Percentiles rank a stretch among this genome's conserved stretches.
phyloP scores from a whole-genome alignment of 352 stramenopile genomes.

The Phytophthora colocasiae region DNA sequence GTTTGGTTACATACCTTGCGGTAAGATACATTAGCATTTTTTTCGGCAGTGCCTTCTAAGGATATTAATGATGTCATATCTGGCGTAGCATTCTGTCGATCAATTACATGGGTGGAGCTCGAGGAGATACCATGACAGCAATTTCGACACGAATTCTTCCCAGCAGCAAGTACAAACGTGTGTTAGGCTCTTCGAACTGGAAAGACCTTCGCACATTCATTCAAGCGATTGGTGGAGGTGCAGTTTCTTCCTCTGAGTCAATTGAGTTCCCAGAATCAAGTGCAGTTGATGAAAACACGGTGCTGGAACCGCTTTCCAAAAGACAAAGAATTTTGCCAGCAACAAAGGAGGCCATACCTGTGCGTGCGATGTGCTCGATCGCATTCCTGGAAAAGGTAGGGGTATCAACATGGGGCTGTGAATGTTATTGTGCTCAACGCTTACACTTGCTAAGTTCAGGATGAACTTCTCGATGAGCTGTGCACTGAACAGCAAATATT shows the following conservation, averaged over 20 bases:
- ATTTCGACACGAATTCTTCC: constrained; percentile 35
- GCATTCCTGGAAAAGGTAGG: constrained; percentile 49
- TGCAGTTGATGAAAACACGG: constrained; percentile 6
- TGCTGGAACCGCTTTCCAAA: constrained; percentile 24
- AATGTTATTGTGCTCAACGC: background rate
- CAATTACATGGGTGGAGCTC: constrained; percentile 9
- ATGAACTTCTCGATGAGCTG: constrained; percentile 69
- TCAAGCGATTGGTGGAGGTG: constrained; percentile 5
- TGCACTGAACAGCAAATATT: constrained; percentile 58
- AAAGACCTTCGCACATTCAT: constrained; percentile 46
- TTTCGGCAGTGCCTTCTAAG: background rate
- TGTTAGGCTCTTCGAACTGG: constrained; percentile 46
- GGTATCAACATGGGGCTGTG: background rate
- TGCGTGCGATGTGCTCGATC: constrained; percentile 57
- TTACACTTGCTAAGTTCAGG: constrained; percentile 33
- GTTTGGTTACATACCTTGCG: constrained; percentile 69
- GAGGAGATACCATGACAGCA: constrained; percentile 4
- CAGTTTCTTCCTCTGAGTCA: background rate
- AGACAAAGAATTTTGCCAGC: constrained; percentile 26
- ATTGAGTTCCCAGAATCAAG: background rate
- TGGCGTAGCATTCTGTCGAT: constrained; percentile 35
- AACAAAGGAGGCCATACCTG: constrained; percentile 25
- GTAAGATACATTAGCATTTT: constrained; percentile 30
- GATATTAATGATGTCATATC: background rate
- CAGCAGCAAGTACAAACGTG: constrained; percentile 48